Evolutionary conservation across 2,329 filamentous ascomycete genomes (phyloP).

Genomic region (Trichophyton benhamiae): DNA sequence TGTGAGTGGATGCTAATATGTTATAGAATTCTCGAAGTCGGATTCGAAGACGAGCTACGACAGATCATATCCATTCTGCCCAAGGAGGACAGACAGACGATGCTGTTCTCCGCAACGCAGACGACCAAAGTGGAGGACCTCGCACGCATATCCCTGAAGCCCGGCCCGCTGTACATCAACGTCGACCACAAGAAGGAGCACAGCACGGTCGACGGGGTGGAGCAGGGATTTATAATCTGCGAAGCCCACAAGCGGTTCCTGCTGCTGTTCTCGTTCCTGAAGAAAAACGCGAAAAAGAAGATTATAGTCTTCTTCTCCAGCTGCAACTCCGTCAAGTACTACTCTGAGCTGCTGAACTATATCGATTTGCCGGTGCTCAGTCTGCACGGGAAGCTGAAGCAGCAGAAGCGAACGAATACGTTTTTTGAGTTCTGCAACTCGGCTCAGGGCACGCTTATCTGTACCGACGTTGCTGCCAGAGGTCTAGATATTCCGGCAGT

Average conservation of each 20-base stretch:
- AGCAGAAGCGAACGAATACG: conserved; percentile 96
- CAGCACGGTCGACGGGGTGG: conserved; percentile 82
- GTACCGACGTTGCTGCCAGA: conserved; percentile 90
- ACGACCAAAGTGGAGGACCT: conserved; percentile 98
- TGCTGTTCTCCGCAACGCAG: conserved; percentile 97
- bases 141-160: conserved; percentile 79
- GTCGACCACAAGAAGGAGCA: conserved; percentile 83
- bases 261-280: conserved; percentile 85
- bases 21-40: conserved; percentile 69
- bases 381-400: conserved; percentile 91
- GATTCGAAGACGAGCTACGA: conserved; percentile 97
- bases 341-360: conserved; percentile 90
- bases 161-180: conserved; percentile 91
- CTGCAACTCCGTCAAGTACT: conserved; percentile 90
- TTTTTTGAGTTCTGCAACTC: conserved; percentile 95
- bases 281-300: conserved; percentile 88
- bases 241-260: conserved; percentile 90
- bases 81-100: conserved; percentile 76
- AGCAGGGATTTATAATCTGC: conserved; percentile 92
- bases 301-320: conserved; percentile 93
- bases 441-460: conserved; percentile 75
- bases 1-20: no score
- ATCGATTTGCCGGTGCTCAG: conserved; percentile 84
- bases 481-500: conserved; percentile 92
- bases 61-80: conserved; percentile 92